A percentile compares a stretch with the other conserved stretches of the same genome.
Evolutionary conservation across 2,329 filamentous ascomycete species (phyloP).

Genomic region (Hypomyces rosellus): DNA sequence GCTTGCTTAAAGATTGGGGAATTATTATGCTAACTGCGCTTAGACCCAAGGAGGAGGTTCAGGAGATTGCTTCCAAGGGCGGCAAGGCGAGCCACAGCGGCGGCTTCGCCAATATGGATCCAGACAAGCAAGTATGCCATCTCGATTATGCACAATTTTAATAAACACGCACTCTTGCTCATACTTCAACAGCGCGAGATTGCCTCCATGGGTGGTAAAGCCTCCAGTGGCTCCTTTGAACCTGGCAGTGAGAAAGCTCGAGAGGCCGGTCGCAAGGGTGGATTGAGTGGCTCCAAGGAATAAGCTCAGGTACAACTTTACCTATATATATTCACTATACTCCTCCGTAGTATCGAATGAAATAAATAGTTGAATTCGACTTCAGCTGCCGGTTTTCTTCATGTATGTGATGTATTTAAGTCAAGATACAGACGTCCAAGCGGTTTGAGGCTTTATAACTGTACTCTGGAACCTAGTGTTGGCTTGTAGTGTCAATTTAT

Average conservation of each 20-base stretch:
- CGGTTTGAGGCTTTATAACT: too few species aligned
- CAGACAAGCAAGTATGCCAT: constrained; percentile 33
- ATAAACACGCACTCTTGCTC: not conserved
- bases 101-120: constrained; percentile 36
- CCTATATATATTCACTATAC: too few species aligned
- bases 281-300: constrained; percentile 14
- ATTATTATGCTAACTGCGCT: not conserved
- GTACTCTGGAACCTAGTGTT: too few species aligned
- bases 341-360: too few species aligned
- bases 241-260: constrained; percentile 44
- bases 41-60: constrained; percentile 36
- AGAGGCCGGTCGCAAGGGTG: constrained; percentile 50
- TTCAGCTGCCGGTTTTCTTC: too few species aligned
- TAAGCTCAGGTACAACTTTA: too few species aligned
- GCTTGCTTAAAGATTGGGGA: not conserved
- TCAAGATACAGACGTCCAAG: too few species aligned
- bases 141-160: constrained; percentile 25
- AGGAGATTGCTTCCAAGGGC: constrained; percentile 36
- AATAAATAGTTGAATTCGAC: too few species aligned
- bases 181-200: constrained; percentile 38
- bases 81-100: constrained; percentile 32
- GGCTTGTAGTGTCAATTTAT: too few species aligned
- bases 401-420: too few species aligned
- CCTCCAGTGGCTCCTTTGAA: constrained; percentile 49
- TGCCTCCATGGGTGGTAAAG: constrained; percentile 48